Conservation (phyloP, 1,284 basidiomycete species). For the Clitocybe nebularis region DNA sequence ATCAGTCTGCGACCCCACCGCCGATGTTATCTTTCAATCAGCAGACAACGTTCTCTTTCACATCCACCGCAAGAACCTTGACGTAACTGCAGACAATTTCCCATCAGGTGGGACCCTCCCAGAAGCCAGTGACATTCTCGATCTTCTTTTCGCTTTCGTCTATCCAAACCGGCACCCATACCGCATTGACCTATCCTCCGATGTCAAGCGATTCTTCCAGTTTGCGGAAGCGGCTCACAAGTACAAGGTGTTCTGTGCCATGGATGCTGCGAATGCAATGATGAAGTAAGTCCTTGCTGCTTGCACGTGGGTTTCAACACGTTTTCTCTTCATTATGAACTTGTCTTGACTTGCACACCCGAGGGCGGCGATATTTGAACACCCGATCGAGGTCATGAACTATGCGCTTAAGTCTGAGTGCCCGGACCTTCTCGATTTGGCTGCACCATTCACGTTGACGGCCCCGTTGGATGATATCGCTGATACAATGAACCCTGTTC, state of each 20-base stretch:
- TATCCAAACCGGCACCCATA: neutral
- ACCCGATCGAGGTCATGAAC: neutral
- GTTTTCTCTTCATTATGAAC: neutral
- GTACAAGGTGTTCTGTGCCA: constrained; percentile 1
- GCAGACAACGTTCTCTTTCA: too few relatives aligned
- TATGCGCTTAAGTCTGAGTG: neutral
- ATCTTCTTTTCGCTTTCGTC: neutral
- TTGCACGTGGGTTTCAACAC: neutral
- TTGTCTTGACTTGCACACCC: neutral
- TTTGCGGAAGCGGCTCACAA: neutral
- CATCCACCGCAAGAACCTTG: neutral
- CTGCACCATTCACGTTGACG: neutral
- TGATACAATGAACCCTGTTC: neutral
- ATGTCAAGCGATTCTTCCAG: neutral
- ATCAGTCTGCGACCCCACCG: neutral
- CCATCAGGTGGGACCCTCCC: neutral
- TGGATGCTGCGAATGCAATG: neutral
- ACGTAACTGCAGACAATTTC: neutral
- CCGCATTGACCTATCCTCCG: neutral
- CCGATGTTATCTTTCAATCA: neutral
- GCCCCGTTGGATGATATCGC: neutral
- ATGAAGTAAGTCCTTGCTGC: too few relatives aligned
- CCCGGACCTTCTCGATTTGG: neutral
- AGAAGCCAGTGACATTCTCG: neutral
- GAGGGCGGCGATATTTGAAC: neutral